Evolutionary conservation across 2,329 filamentous ascomycete genomes (phyloP).

Genomic region (Harringtonia lauricola): DNA sequence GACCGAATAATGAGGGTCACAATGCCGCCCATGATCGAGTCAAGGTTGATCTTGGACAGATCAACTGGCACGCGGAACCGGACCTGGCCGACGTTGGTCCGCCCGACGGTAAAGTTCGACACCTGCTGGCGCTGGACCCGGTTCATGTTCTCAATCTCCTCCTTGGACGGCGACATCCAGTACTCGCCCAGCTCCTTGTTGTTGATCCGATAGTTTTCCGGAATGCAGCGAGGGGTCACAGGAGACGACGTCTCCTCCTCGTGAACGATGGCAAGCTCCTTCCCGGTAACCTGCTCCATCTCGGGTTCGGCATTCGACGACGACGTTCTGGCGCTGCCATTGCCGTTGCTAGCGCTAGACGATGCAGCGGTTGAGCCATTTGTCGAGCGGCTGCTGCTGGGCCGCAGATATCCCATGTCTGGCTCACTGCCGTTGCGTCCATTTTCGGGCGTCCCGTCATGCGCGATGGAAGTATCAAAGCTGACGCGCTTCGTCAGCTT

Average conservation of each 20-base stretch:
- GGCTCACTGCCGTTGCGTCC: slow-evolving; percentile 35
- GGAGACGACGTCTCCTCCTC: slow-evolving; percentile 51
- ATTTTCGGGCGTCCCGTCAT: slow-evolving; percentile 20
- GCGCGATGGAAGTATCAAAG: slow-evolving; percentile 60
- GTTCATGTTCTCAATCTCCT: slow-evolving; percentile 70
- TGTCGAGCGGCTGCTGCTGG: slow-evolving; percentile 26
- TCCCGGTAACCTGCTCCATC: slow-evolving; percentile 61
- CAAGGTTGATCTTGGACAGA: slow-evolving; percentile 65
- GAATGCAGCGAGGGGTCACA: slow-evolving; percentile 15
- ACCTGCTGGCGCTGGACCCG: slow-evolving; percentile 68
- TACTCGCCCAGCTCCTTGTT: slow-evolving; percentile 51
- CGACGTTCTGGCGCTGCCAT: slow-evolving; percentile 7
- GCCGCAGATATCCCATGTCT: slow-evolving; percentile 49
- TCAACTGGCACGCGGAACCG: slow-evolving; percentile 76
- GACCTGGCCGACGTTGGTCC: slow-evolving; percentile 69
- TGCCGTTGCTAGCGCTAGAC: slow-evolving; percentile 18
- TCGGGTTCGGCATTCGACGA: slow-evolving; percentile 27
- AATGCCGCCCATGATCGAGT: slow-evolving; percentile 67
- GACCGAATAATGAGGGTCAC: slow-evolving; percentile 67
- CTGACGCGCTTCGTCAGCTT: slow-evolving; percentile 79
- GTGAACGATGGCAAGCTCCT: slow-evolving; percentile 67
- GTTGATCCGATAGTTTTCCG: slow-evolving; percentile 19
- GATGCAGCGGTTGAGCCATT: slow-evolving; percentile 31
- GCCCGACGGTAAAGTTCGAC: slow-evolving; percentile 67
- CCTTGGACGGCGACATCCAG: slow-evolving; percentile 70